Evolutionary conservation across 129 eudicot genomes (phyloP), one percentile per base, ranked within the genome.

Genomic region (Centella asiatica): DNA sequence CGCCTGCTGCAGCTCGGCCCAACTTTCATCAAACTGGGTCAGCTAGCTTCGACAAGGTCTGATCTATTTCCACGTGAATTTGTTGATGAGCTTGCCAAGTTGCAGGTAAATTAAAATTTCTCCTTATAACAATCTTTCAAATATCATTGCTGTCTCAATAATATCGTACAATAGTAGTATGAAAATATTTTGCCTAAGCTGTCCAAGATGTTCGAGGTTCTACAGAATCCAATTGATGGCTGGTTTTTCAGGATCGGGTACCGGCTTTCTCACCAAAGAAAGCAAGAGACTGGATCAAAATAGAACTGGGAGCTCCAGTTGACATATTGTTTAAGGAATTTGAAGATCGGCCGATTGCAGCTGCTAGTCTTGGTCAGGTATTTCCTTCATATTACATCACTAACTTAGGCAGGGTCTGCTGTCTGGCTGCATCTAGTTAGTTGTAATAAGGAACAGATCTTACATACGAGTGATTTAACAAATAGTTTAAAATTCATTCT

Each of bases 351-450:
- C 99, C 99, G 15, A 84, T 92, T 66, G 99, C 99, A 68, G 96
- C 99, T 62, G 99, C 99, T 76, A 92, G 99, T 78, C 99, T 92
- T 78, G 99, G 99, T 67, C 99, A 92, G 96, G 99, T 90, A 72
- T 60, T 72, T 72, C 70, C 67, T 67, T 57, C 53, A n/a, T n/a
- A n/a, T n/a, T n/a, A n/a, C n/a, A n/a, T n/a, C n/a, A n/a, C n/a
- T n/a, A n/a, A n/a, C n/a, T n/a, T n/a, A 37, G 42, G 14, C 8
- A 3, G 42, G 12, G 42, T 37, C 42, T 20, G 65, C 31, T 60
- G 40, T n/a, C n/a, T n/a, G n/a, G n/a, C n/a, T n/a, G n/a, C n/a
- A n/a, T n/a, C n/a, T n/a, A n/a, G n/a, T n/a, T n/a, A n/a, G n/a
- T n/a, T n/a, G n/a, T n/a, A n/a, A n/a, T n/a, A n/a, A n/a, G n/a